A percentile compares a stretch with the other conserved stretches of the same genome.
Conservation (phyloP, 2,329 filamentous ascomycete genomes). For the Thielaviopsis euricoi region DNA sequence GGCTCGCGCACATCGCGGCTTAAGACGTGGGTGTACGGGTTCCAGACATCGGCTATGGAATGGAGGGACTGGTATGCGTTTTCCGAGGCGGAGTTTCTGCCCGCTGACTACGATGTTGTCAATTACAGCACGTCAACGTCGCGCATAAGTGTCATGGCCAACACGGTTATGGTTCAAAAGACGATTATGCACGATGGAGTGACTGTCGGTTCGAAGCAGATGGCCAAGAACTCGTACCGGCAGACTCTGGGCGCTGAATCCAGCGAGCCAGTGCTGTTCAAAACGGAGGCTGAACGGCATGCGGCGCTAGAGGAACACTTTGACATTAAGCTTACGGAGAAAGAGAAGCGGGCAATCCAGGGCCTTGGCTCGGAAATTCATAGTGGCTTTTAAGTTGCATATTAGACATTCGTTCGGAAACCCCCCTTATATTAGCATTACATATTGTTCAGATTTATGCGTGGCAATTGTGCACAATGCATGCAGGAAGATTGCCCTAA, state of each 20-base stretch:
- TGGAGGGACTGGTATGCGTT: slow-evolving; percentile 36
- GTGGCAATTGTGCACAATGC: neutral
- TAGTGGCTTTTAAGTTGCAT: neutral
- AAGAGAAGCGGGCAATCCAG: slow-evolving; percentile 31
- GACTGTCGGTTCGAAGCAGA: neutral
- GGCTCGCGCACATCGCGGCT: slow-evolving; percentile 20
- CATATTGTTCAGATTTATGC: slow-evolving; percentile 11
- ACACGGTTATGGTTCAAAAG: slow-evolving; percentile 21
- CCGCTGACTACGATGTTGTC: slow-evolving; percentile 30
- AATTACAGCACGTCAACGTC: slow-evolving; percentile 23
- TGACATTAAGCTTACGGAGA: slow-evolving; percentile 26
- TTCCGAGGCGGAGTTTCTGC: slow-evolving; percentile 30
- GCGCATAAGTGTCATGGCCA: slow-evolving; percentile 23
- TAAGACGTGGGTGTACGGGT: slow-evolving; percentile 23
- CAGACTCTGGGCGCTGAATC: neutral
- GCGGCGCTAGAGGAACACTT: slow-evolving; percentile 33
- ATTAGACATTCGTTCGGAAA: neutral
- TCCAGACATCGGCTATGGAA: slow-evolving; percentile 16
- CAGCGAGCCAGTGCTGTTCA: slow-evolving; percentile 24
- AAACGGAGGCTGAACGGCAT: slow-evolving; percentile 32
- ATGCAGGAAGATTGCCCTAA: neutral
- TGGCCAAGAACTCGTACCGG: neutral
- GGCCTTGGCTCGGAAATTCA: slow-evolving; percentile 17
- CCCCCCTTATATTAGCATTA: too few species aligned
- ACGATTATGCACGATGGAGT: slow-evolving; percentile 14